Conservation (phyloP, 768 basidiomycete genomes). For the Cyclocybe cylindracea region DNA sequence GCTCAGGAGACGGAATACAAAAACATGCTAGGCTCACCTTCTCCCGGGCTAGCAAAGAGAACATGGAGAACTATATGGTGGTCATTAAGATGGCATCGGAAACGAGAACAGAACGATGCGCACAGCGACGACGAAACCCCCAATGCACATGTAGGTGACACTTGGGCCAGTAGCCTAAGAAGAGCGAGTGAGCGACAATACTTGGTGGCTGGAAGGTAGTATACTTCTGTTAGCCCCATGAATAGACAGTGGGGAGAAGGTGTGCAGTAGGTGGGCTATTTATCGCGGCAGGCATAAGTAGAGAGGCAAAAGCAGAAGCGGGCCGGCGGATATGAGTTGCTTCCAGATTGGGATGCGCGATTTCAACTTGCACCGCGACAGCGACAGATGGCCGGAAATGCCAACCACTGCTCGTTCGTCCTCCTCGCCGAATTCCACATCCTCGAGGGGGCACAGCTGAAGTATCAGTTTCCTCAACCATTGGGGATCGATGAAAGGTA, state of each 20-base stretch:
- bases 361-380: background rate
- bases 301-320: background rate
- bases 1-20: background rate
- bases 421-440: constrained; percentile 99
- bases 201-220: constrained; percentile 14
- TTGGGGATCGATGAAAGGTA: constrained; percentile 95
- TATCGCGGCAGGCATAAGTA: background rate
- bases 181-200: constrained; percentile 23
- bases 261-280: background rate
- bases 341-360: background rate
- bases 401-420: constrained; percentile 87
- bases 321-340: background rate
- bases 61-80: constrained; percentile 69
- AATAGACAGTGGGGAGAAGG: background rate
- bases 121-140: constrained; percentile 50
- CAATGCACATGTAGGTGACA: constrained; percentile 63
- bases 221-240: constrained; percentile 33
- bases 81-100: background rate
- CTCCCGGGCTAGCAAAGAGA: constrained; percentile 83
- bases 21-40: constrained; percentile 42
- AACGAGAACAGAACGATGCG: constrained; percentile 6
- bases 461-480: constrained; percentile 95
- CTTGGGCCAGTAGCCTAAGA: constrained; percentile 52
- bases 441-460: constrained; percentile 87
- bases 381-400: constrained; percentile 49